These are phyloP conservation scores for Stachybotrys chartarum DNA, from an alignment of 2,329 filamentous ascomycete species.

Conservation along the genomic window DNA sequence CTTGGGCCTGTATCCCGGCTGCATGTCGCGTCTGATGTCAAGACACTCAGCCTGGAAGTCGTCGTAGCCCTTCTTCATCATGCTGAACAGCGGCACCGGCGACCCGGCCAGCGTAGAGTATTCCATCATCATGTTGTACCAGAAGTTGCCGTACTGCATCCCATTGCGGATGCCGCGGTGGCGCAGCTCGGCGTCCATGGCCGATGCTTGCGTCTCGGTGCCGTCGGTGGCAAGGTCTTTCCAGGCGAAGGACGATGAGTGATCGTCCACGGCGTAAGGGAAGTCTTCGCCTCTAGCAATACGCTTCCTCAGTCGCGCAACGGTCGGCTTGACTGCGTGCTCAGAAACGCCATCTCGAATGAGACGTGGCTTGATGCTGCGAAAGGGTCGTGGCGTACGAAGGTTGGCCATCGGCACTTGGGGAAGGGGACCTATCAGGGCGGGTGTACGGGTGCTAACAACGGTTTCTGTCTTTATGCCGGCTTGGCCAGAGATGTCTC, in stretches of 20 bases:
- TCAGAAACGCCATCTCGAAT: conserved; percentile 15
- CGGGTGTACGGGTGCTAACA: neutral
- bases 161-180: conserved; percentile 8
- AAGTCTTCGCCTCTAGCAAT: conserved; percentile 9
- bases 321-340: conserved; percentile 14
- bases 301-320: conserved; percentile 10
- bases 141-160: conserved; percentile 12
- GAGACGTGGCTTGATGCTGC: conserved; percentile 9
- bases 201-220: conserved; percentile 6
- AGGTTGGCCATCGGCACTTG: neutral
- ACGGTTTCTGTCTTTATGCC: neutral
- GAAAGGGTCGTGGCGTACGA: neutral
- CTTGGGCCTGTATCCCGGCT: neutral
- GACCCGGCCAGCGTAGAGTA: conserved; percentile 11
- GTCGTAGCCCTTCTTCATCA: conserved; percentile 14
- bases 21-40: neutral
- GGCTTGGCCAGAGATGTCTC: neutral
- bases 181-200: conserved; percentile 9
- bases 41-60: conserved; percentile 11
- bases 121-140: conserved; percentile 15
- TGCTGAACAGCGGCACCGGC: conserved; percentile 13
- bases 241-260: neutral
- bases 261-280: conserved; percentile 6
- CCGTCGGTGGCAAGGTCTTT: neutral
- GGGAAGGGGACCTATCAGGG: neutral